Evolutionary conservation across 805 yeast species (phyloP).

Genomic region (Zygosaccharomyces bisporus): DNA sequence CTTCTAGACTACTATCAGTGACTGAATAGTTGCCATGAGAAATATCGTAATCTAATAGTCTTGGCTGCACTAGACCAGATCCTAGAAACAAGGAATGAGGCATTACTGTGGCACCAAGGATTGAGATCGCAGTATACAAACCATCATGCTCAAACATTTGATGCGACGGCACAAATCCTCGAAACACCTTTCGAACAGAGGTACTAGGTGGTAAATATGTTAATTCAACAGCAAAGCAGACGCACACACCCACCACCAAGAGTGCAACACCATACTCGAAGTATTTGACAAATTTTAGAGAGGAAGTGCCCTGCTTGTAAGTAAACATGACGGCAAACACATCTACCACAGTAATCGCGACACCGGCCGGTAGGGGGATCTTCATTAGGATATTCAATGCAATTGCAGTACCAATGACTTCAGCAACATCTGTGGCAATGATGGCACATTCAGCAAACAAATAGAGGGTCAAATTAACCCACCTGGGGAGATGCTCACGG

Average conservation of each 20-base stretch:
- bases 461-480: constrained; percentile 63
- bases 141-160: constrained; percentile 56
- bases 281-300: constrained; percentile 62
- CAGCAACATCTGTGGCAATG: constrained; percentile 90
- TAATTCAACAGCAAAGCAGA: constrained; percentile 74
- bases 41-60: constrained; percentile 70
- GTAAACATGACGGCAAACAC: constrained; percentile 77
- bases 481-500: constrained; percentile 60
- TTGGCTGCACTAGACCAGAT: constrained; percentile 80
- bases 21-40: constrained; percentile 48
- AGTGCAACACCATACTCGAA: constrained; percentile 73
- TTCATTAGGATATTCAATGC: constrained; percentile 71
- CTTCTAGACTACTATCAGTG: constrained; percentile 14
- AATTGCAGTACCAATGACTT: constrained; percentile 90
- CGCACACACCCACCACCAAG: constrained; percentile 68
- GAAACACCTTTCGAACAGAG: constrained; percentile 49
- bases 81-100: constrained; percentile 87
- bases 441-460: constrained; percentile 84
- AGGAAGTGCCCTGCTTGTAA: constrained; percentile 71
- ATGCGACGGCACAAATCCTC: constrained; percentile 65
- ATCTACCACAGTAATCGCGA: constrained; percentile 72
- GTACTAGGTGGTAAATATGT: constrained; percentile 46
- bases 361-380: constrained; percentile 76
- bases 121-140: constrained; percentile 70
- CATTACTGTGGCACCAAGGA: constrained; percentile 92